Base-by-base conservation (phyloP, 495 filamentous ascomycete species). In the Penicillium longicatenatum region DNA sequence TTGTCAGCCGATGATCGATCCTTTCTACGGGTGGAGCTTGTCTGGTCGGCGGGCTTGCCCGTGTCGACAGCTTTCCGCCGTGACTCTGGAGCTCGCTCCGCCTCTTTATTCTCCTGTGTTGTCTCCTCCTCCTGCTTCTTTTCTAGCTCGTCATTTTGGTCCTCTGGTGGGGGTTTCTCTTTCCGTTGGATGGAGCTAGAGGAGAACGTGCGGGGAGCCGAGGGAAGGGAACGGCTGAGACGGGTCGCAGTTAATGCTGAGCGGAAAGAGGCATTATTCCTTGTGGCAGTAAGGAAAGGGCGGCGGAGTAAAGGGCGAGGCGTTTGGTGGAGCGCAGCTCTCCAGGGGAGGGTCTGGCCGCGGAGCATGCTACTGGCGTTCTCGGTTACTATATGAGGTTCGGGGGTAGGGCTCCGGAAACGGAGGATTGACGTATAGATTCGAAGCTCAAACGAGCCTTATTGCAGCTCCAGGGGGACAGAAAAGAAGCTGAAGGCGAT, bases 261-360 rank as follows among this genome's bases (percentile, higher is more conserved):
- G 52, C 69, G 65, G 51, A 73, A 55, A 53, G 47, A 63, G 56
- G 71, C 74, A 79, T 80, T 71, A 57, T 74, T 62, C 66, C 76
- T 63, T 24, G 73, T 51, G 37, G 70, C 63, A 59, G 63, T 53
- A 44, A 70, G 60, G n/a, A 70, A 64, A 33, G 74, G 59, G 45
- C 67, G 69, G 49, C 68, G 65, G 47, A 73, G 55, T 33, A 75
- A 56, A 54, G 75, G 61, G 54, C 75, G 75, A 68, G 72, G 64
- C 61, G 72, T 74, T 70, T 72, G 69, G 52, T 76, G 76, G 72
- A 82, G 76, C 68, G 75, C 74, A 71, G 74, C 78, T 75, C 80
- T 81, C 80, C 79, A 82, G 74, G 79, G 77, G 65, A 82, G 70
- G 61, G 75, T 77, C 71, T 79, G 79, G 70, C 76, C 74, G 73